Base-by-base conservation (phyloP, 495 filamentous ascomycete species). In the Neurospora sp. region DNA sequence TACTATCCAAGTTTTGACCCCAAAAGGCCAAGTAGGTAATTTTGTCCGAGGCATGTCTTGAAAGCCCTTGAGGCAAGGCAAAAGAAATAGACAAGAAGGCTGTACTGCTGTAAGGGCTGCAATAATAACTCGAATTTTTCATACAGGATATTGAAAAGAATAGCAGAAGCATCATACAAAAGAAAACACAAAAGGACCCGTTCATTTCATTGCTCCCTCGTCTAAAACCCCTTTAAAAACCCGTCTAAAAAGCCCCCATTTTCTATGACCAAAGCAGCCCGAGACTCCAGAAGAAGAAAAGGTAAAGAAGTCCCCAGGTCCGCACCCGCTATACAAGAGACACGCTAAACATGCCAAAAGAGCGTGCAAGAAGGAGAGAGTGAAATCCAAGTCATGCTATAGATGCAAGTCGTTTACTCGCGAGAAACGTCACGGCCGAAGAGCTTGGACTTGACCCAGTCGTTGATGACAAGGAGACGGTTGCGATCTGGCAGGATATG, bases 371-470 rank as follows among this genome's bases (percentile, higher is more conserved):
- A 72, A 39, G 66, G 72, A 40, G 69, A 59, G 70, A 71, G 38
- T 39, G 54, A 42, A 46, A 18, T 73, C n/a, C 23, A 38, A 37
- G 37, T 69, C 31, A 59, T 46, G 38, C 16, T 20, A 62, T 23
- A 23, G 10, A 42, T 37, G 12, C 41, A 20, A 39, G 35, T 12
- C 40, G 59, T 85, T 85, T 91, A 97, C 88, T 96, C 94, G 77
- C 95, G 89, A 44, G 94, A 97, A 69, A 98, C 93, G 80, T 98
- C 96, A 82, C 96, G 93, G 69, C 96, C 96, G 81, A 98, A 98
- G 39, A 94, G 82, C 85, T 93, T 94, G 70, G 94, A 92, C 88
- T 99, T 99, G 78, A 94, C 78, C 96, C 96, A 99, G 83, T 99
- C 96, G 77, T 96, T 84, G 75, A 93, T 85, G 59, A 99, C 96